Evolutionary conservation across 164 flowering plant species (phyloP).

Genomic region (Sextonia rubra): DNA sequence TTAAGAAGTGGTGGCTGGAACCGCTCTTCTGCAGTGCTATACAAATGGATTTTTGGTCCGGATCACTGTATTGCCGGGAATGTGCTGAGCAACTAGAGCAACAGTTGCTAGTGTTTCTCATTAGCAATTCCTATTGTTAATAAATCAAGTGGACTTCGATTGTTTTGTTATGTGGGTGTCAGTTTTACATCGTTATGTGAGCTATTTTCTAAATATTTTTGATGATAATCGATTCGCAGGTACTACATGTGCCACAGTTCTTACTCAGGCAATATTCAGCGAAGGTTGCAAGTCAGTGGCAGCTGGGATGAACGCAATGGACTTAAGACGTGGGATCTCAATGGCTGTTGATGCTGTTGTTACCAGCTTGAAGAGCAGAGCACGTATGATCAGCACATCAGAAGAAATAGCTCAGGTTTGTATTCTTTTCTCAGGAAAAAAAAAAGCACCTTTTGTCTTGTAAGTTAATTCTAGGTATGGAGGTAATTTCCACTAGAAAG

Average conservation of each 20-base stretch:
- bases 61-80: too few relatives aligned
- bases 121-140: too few relatives aligned
- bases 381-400: conserved; percentile 89
- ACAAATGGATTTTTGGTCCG: too few relatives aligned
- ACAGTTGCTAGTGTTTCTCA: too few relatives aligned
- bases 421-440: not conserved
- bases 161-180: too few relatives aligned
- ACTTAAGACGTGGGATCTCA: conserved; percentile 80
- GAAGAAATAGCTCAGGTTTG: conserved; percentile 95
- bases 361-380: conserved; percentile 78
- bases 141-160: too few relatives aligned
- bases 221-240: conserved; percentile 38
- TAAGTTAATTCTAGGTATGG: not conserved
- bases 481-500: not conserved
- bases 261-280: conserved; percentile 79
- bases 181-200: too few relatives aligned
- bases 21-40: too few relatives aligned
- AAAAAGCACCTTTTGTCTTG: not conserved
- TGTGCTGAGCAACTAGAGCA: too few relatives aligned
- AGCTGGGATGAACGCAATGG: conserved; percentile 99
- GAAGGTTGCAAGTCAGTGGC: conserved; percentile 99
- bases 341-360: conserved; percentile 97
- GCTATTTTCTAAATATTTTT: not conserved
- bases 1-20: too few relatives aligned
- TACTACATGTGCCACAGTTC: conserved; percentile 97